Base-by-base conservation (phyloP, 2,329 filamentous ascomycete species). In the Trichoderma endophyticum region DNA sequence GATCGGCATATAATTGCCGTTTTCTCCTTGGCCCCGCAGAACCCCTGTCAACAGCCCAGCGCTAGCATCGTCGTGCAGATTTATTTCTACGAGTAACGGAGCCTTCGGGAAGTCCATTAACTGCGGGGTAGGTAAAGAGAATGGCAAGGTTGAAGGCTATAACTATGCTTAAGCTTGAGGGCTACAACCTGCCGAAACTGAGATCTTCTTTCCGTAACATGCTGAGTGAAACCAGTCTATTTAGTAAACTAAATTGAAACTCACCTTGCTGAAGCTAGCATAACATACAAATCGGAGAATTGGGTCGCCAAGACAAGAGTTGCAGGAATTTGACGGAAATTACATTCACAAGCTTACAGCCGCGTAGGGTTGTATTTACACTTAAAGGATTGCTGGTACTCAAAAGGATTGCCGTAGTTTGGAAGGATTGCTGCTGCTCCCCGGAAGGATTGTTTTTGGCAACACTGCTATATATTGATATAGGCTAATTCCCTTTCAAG, bases 181-280 rank as follows among this genome's bases (percentile, higher is more conserved):
- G 7, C 7, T 43, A 0, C 39, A 43, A n/a, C 15, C 39, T 21
- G 4, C 7, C 0, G 39, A 4, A 43, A 4, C 39, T 4, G 18
- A 43, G 15, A 8, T 18, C 7, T 18, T 18, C 1, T 18, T 43
- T 43, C 3, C 3, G 3, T 9, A 9, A 43, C 39, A 43, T 43
- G 3, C 4, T 43, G 3, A 9, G 7, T 43, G 1, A 43, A 4
- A 0, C 15, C 4, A 43, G 1, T 43, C 18, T 9, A 4, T 2
- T 43, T 4, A 43, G 15, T n/a, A 9, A 43, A n/a, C 7, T 43
- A 9, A 4, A 43, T 3, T 8, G 18, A n/a, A 43, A 43, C 3
- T 4, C 0, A 43, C 8, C 15, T 43, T 9, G 39, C 39, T 43
- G 7, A 1, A 43, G 3, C 4, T 43, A 3, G 15, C 18, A 43